phyloP scores from a whole-genome alignment of 345 rosid genomes.

The Heritiera littoralis region DNA sequence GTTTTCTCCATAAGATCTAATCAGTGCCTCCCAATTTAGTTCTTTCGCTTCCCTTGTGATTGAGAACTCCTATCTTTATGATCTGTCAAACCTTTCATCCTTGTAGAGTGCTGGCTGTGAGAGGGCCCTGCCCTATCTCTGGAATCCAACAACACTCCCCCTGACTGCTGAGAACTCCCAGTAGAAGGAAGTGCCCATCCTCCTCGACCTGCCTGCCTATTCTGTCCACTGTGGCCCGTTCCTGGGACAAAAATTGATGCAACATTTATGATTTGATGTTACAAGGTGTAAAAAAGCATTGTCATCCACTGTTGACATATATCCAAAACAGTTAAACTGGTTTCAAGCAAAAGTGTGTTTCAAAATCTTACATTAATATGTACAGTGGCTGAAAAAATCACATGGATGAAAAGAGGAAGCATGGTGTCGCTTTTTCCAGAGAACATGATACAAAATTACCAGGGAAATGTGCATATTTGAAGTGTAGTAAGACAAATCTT shows the following conservation, averaged over 20 bases:
- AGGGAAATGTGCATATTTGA: neutral
- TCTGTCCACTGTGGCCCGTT: constrained; percentile 27
- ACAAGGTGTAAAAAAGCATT: neutral
- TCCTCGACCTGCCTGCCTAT: constrained; percentile 29
- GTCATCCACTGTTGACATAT: neutral
- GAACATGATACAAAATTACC: neutral
- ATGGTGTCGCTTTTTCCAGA: neutral
- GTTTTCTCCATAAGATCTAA: neutral
- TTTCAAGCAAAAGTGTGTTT: neutral
- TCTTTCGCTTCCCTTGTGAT: constrained; percentile 19
- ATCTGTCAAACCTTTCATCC: constrained; percentile 24
- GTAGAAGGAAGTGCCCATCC: constrained; percentile 52
- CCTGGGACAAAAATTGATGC: constrained; percentile 23
- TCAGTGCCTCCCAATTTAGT: neutral
- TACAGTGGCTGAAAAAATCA: neutral
- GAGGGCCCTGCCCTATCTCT: constrained; percentile 25
- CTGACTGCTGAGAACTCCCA: constrained; percentile 19
- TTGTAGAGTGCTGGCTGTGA: constrained; percentile 12
- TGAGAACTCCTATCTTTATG: constrained; percentile 20
- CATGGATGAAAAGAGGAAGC: neutral
- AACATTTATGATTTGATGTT: neutral
- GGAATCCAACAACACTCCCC: constrained; percentile 11
- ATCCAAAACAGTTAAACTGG: neutral
- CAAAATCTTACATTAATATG: neutral
- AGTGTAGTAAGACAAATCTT: neutral